Conservation (phyloP, 345 rosid species). For the Brassica juncea region DNA sequence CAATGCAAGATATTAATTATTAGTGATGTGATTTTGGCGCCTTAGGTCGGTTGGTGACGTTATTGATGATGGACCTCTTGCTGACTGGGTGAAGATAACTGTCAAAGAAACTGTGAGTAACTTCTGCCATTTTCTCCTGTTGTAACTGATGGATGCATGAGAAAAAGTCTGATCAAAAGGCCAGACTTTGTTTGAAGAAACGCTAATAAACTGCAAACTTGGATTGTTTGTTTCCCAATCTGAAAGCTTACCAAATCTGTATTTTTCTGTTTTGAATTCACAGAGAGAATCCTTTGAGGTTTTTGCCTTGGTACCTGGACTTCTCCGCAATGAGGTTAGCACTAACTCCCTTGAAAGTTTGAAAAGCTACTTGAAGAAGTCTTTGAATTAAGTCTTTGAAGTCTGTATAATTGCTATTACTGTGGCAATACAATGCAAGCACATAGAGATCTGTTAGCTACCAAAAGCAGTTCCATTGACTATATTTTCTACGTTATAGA, state of each 20-base stretch:
- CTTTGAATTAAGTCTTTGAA: background rate
- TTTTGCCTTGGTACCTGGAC: conserved; percentile 89
- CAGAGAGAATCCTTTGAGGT: conserved; percentile 83
- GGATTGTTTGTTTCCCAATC: conserved; percentile 24
- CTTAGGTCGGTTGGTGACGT: conserved; percentile 54
- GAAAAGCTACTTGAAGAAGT: conserved; percentile 17
- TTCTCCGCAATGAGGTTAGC: conserved; percentile 77
- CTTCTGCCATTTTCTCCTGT: conserved; percentile 12
- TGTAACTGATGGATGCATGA: background rate
- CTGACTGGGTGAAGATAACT: conserved; percentile 94
- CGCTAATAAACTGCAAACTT: background rate
- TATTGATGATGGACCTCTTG: conserved; percentile 74
- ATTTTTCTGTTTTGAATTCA: conserved; percentile 5
- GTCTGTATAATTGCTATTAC: background rate
- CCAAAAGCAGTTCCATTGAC: background rate
- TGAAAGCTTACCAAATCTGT: conserved; percentile 33
- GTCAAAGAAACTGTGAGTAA: conserved; percentile 66
- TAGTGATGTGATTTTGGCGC: conserved; percentile 16
- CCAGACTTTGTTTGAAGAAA: conserved; percentile 3
- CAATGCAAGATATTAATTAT: background rate
- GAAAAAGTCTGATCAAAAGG: background rate
- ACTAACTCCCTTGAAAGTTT: conserved; percentile 1
- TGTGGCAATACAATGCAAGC: conserved; percentile 9
- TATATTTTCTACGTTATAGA: background rate
- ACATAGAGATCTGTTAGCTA: background rate